These are phyloP conservation scores for Rhizopogon rudus DNA, from an alignment of 768 basidiomycete genomes.

Conservation along the genomic window DNA sequence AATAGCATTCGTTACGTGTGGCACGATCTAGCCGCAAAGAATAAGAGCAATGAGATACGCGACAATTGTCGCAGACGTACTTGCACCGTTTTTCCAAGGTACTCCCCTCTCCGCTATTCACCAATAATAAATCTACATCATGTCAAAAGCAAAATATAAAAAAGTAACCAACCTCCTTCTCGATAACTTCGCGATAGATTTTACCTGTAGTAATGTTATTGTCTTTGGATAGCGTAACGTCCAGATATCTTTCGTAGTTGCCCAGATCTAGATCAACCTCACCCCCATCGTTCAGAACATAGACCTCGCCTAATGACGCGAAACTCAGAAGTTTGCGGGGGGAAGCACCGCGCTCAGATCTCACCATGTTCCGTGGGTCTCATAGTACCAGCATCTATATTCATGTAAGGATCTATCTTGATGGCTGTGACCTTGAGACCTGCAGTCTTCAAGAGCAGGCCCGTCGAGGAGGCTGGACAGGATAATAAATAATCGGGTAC, in stretches of 20 bases:
- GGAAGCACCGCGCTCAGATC: constrained; percentile 18
- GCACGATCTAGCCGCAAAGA: constrained; percentile 63
- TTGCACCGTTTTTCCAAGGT: constrained; percentile 96
- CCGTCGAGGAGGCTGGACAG: constrained; percentile 86
- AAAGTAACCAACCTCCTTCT: constrained; percentile 72
- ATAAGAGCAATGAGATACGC: constrained; percentile 5
- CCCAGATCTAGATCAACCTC: constrained; percentile 98
- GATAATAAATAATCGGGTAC: constrained; percentile 16
- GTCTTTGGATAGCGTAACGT: constrained; percentile 89
- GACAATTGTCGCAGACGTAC: constrained; percentile 32
- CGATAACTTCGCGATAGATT: constrained; percentile 95
- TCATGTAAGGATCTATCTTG: constrained; percentile 99
- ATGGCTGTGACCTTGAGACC: constrained; percentile 97
- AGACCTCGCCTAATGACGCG: constrained; percentile 77
- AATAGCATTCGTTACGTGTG: constrained; percentile 93
- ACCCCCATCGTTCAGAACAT: constrained; percentile 96
- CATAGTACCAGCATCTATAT: constrained; percentile 99
- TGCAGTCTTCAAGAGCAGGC: constrained; percentile 88
- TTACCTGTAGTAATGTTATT: constrained; percentile 99
- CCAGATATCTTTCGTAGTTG: constrained; percentile 97
- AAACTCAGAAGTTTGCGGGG: constrained; percentile 13
- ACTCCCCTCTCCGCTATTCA: constrained; percentile 70
- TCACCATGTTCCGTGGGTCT: constrained; percentile 95
- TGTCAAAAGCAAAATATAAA: neutral
- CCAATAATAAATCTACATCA: constrained; percentile 8